Conservation (phyloP, 23 red algal species). For the Chondrus crispus region DNA sequence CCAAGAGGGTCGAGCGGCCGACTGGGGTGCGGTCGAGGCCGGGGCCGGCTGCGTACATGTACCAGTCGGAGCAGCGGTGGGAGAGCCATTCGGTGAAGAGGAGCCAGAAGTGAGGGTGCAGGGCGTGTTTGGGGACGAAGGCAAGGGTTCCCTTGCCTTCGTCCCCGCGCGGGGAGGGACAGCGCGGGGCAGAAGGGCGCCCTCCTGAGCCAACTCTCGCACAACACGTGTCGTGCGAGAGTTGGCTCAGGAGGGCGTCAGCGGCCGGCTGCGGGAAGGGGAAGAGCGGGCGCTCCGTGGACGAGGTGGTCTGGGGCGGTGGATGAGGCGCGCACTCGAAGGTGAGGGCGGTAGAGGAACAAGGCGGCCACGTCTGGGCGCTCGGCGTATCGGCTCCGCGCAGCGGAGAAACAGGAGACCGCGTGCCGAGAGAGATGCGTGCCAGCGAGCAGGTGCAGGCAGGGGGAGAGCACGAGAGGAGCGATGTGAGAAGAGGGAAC, state of each 20-base stretch:
- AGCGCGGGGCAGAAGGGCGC: too few relatives aligned
- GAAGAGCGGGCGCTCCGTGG: too few relatives aligned
- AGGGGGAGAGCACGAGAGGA: too few relatives aligned
- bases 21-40: slow-evolving; percentile 39
- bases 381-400: not conserved
- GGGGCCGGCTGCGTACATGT: slow-evolving; percentile 12
- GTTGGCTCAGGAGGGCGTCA: not conserved
- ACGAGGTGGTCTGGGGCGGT: not conserved
- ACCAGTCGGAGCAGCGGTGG: slow-evolving; percentile 33
- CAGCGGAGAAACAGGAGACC: not conserved
- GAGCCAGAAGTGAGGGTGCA: not conserved
- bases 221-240: not conserved
- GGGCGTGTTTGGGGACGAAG: not conserved
- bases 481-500: too few relatives aligned
- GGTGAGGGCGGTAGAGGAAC: not conserved
- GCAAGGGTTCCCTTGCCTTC: not conserved
- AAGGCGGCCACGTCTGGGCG: slow-evolving; percentile 29
- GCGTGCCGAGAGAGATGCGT: not conserved
- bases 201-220: too few relatives aligned
- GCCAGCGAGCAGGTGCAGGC: not conserved
- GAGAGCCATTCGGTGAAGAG: slow-evolving; percentile 19
- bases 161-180: too few relatives aligned
- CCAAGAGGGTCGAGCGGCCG: not conserved
- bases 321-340: not conserved
- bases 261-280: too few relatives aligned